A percentile compares a stretch with the other conserved stretches of the same genome.
Conservation (phyloP, 441 rosid species). For the Aquilaria agallochum region DNA sequence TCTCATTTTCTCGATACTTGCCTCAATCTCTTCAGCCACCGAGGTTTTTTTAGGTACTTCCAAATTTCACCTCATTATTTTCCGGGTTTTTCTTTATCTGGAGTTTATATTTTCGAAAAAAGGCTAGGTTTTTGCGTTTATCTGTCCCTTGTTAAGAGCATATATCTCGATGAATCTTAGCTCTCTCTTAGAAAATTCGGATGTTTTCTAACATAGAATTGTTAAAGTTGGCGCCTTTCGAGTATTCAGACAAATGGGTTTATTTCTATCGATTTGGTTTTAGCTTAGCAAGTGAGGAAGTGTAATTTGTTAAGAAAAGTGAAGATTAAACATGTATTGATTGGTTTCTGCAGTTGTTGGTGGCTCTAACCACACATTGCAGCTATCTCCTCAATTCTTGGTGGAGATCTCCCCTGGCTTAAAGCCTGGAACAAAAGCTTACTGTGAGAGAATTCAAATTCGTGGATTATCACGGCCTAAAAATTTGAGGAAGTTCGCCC, state of each 20-base stretch:
- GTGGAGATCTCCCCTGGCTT: slow-evolving; percentile 69
- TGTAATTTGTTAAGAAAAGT: too few relatives aligned
- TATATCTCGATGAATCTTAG: too few relatives aligned
- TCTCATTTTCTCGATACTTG: slow-evolving; percentile 19
- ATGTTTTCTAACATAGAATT: too few relatives aligned
- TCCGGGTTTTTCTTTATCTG: background rate
- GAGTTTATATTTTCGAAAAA: background rate
- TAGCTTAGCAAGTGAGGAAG: background rate
- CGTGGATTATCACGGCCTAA: slow-evolving; percentile 56
- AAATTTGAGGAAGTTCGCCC: slow-evolving; percentile 58
- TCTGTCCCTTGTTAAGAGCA: background rate
- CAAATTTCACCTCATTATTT: background rate
- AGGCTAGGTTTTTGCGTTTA: slow-evolving; percentile 29
- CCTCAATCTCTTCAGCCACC: slow-evolving; percentile 23
- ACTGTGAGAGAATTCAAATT: slow-evolving; percentile 71
- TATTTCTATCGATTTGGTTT: background rate
- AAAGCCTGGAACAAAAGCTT: slow-evolving; percentile 42
- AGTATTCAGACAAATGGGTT: background rate
- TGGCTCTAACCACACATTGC: slow-evolving; percentile 30
- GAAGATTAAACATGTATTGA: background rate
- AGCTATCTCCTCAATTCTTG: slow-evolving; percentile 40
- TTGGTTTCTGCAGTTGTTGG: slow-evolving; percentile 52
- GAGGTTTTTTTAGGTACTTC: slow-evolving; percentile 47
- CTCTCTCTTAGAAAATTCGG: too few relatives aligned
- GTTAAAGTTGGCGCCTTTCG: too few relatives aligned